A percentile compares a stretch with the other conserved stretches of the same genome.
Conservation (phyloP, 1,139 yeast genomes). For the Taphrina wiesneri region DNA sequence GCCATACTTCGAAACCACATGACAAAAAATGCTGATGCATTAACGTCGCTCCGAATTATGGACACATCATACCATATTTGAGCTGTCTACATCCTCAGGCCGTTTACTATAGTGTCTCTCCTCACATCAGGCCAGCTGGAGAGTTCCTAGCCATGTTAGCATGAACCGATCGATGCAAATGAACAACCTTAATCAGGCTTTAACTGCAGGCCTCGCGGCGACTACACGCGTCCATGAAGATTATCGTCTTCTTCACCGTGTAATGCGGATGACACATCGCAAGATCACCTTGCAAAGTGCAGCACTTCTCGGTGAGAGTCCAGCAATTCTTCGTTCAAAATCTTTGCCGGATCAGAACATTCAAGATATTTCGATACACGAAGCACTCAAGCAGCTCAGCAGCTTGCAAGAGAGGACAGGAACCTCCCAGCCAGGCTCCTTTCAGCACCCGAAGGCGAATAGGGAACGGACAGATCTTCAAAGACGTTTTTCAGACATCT, state of each 20-base stretch:
- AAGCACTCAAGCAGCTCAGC: background rate
- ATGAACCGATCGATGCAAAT: no score
- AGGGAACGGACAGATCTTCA: background rate
- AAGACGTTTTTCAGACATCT: background rate
- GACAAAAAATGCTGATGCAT: no score
- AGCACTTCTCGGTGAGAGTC: background rate
- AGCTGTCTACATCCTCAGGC: no score
- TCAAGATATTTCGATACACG: background rate
- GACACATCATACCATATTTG: no score
- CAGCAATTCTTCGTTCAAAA: background rate
- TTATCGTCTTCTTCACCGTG: no score
- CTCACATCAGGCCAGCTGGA: no score
- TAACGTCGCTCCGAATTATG: no score
- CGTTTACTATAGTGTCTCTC: no score
- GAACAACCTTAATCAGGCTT: background rate
- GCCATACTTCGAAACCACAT: no score
- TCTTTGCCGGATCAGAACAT: background rate
- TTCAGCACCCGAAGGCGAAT: background rate
- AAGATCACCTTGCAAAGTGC: background rate
- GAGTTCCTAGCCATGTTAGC: no score
- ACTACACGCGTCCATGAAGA: background rate
- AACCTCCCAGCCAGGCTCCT: no score
- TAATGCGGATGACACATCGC: background rate
- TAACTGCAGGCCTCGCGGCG: no score
- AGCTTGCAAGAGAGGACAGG: background rate